Percentiles rank a stretch among this genome's conserved stretches.
phyloP scores from a whole-genome alignment of 805 yeast species.

The Jamesozyma hellenica region DNA sequence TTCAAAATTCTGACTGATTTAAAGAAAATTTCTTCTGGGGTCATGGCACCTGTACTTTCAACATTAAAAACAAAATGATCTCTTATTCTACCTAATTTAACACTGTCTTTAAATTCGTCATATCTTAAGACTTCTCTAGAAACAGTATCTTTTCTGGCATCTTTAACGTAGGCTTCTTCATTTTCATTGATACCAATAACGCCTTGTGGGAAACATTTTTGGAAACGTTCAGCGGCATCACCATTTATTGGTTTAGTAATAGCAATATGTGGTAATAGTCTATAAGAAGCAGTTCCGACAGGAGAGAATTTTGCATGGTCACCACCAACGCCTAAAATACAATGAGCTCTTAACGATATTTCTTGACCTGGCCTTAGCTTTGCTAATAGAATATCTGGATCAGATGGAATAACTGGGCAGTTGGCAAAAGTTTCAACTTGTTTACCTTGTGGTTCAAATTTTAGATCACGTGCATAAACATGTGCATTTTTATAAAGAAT shows the following conservation, averaged over 20 bases:
- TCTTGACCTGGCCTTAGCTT: constrained; percentile 97
- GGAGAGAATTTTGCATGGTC: constrained; percentile 98
- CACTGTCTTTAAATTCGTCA: constrained; percentile 80
- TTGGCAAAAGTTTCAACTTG: constrained; percentile 64
- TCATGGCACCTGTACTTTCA: constrained; percentile 93
- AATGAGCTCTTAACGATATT: constrained; percentile 80
- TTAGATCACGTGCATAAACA: constrained; percentile 82
- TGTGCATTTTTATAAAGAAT: constrained; percentile 73
- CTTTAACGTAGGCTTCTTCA: constrained; percentile 71
- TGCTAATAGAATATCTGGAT: constrained; percentile 83
- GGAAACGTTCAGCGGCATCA: constrained; percentile 64
- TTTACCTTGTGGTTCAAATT: constrained; percentile 84
- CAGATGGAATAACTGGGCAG: constrained; percentile 62
- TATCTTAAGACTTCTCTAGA: constrained; percentile 94
- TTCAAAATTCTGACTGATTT: constrained; percentile 79
- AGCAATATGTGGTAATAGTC: constrained; percentile 80
- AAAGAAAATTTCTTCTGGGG: constrained; percentile 91
- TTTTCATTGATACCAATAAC: constrained; percentile 65
- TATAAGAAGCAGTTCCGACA: constrained; percentile 90
- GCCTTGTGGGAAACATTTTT: constrained; percentile 86
- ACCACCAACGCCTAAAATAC: constrained; percentile 81
- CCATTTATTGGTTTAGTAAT: constrained; percentile 69
- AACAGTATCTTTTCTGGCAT: constrained; percentile 91
- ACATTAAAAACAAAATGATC: constrained; percentile 91
- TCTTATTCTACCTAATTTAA: constrained; percentile 81